Base-by-base conservation (phyloP, 1,284 basidiomycete genomes). In the Ganoderma leucocontextum region DNA sequence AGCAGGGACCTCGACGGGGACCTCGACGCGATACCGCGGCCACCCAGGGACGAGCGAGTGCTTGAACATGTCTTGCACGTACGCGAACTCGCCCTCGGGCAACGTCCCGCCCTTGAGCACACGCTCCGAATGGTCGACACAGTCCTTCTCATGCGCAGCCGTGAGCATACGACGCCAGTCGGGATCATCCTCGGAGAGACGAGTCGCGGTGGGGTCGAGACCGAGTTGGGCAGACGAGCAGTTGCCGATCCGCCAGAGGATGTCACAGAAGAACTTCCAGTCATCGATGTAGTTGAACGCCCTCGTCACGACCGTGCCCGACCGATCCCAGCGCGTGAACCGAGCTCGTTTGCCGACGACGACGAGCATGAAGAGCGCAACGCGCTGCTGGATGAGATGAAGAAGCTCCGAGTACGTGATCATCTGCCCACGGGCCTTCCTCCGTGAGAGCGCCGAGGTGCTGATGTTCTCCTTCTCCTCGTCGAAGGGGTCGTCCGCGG, bases 221-320 rank as follows among this genome's bases (percentile, higher is more conserved):
- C 78, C 22, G 69, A 77, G 67, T 74, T 78, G 64, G 74, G 78
- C 60, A 76, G 76, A 33, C 77, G 69, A 36, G 73, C 70, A 68
- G 77, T 77, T 38, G 74, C 66, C 15, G 64, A 72, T 47, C 74
- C 77, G 33, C 75, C 75, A 33, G 69, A 64, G 59, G 58, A 68
- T 33, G 19, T 64, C 59, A 35, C 29, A 52, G 33, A 68, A 35
- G 35, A 62, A 29, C 1, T 29, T 10, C 25, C 47, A 59, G 4
- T 61, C 10, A 0, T 58, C 63, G 10, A 25, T 10, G 38, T 68
- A 68, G 63, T 65, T 60, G 41, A 55, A 36, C 25, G 57, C 13
- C 10, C 9, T 9, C n/a, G 65, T 66, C 15, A 57, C 52, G 49
- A 66, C 22, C 13, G 60, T 58, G 19, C 65, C 65, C 9, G 65